phyloP scores from a whole-genome alignment of 192 early-diverging fungal genomes.

The Phycomyces blakesleeanus region DNA sequence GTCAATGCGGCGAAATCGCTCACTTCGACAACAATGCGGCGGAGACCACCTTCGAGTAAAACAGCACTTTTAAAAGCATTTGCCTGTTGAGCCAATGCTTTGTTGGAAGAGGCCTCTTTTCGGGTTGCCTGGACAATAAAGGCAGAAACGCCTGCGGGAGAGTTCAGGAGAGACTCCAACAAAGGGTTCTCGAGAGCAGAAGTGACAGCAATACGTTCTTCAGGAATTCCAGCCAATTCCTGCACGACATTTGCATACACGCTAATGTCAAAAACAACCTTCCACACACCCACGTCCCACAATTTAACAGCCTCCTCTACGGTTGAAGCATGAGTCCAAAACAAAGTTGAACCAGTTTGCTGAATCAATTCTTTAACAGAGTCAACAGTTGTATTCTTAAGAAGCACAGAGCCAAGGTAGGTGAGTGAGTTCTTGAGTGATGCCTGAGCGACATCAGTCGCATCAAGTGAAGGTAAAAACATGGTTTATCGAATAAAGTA shows the following conservation, averaged over 20 bases:
- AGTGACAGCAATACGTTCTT: conserved; percentile 42
- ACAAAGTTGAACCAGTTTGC: conserved; percentile 23
- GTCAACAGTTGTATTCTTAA: conserved; percentile 1
- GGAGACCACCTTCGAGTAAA: conserved; percentile 41
- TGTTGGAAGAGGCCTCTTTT: conserved; percentile 16
- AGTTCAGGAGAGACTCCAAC: conserved; percentile 12
- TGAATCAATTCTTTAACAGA: neutral
- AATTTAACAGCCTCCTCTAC: conserved; percentile 42
- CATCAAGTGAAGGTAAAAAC: too few relatives aligned
- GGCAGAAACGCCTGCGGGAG: conserved; percentile 28
- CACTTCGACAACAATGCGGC: conserved; percentile 32
- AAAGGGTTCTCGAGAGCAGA: conserved; percentile 5
- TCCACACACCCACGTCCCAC: conserved; percentile 46
- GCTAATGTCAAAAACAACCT: conserved; percentile 37
- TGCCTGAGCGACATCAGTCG: too few relatives aligned
- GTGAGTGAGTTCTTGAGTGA: too few relatives aligned
- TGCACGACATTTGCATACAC: conserved; percentile 24
- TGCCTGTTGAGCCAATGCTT: conserved; percentile 23
- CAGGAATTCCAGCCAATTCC: conserved; percentile 34
- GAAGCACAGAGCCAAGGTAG: too few relatives aligned
- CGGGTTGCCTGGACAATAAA: conserved; percentile 29
- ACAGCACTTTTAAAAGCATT: conserved; percentile 28
- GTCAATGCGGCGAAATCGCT: conserved; percentile 10
- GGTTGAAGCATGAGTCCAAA: conserved; percentile 39
- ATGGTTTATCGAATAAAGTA: too few relatives aligned